These are phyloP conservation scores for Globisporangium apiculatum DNA, from an alignment of 352 stramenopile species.

Conservation along the genomic window DNA sequence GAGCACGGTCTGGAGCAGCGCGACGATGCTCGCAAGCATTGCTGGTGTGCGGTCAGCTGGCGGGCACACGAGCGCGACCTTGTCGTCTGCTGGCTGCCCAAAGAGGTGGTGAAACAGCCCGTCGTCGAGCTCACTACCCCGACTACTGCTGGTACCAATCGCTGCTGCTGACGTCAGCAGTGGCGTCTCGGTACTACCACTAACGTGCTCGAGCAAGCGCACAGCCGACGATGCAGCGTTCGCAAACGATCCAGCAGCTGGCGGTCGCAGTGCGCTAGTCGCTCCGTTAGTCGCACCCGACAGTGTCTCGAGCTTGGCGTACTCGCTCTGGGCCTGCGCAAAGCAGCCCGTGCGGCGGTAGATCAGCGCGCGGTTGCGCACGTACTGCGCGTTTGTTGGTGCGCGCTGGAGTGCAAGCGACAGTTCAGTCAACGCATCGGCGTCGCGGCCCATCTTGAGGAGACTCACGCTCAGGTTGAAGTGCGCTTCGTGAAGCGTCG, in stretches of 20 bases:
- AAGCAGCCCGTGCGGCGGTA: slow-evolving; percentile 49
- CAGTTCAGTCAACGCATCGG: slow-evolving; percentile 25
- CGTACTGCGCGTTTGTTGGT: slow-evolving; percentile 34
- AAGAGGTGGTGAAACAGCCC: slow-evolving; percentile 65
- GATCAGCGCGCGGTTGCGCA: slow-evolving; percentile 47
- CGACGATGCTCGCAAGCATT: slow-evolving; percentile 41
- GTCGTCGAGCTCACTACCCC: slow-evolving; percentile 39
- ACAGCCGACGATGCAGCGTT: slow-evolving; percentile 7
- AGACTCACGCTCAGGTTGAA: slow-evolving; percentile 53
- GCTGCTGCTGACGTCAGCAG: no score
- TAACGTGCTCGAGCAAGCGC: not conserved
- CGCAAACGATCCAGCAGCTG: not conserved
- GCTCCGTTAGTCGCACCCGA: not conserved
- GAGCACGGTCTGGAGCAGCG: slow-evolving; percentile 40
- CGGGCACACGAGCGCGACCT: slow-evolving; percentile 46
- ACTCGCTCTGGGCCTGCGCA: slow-evolving; percentile 38
- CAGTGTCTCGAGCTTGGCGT: slow-evolving; percentile 30
- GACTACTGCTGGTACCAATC: not conserved
- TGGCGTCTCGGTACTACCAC: no score
- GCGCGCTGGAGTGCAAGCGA: slow-evolving; percentile 31
- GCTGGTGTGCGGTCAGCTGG: slow-evolving; percentile 27
- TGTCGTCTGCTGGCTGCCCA: slow-evolving; percentile 53
- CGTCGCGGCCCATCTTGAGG: slow-evolving; percentile 43
- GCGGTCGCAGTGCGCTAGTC: slow-evolving; percentile 1
- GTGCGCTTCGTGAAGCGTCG: slow-evolving; percentile 48